Base-by-base conservation (phyloP, 2,329 filamentous ascomycete genomes). In the Cordyceps militaris region DNA sequence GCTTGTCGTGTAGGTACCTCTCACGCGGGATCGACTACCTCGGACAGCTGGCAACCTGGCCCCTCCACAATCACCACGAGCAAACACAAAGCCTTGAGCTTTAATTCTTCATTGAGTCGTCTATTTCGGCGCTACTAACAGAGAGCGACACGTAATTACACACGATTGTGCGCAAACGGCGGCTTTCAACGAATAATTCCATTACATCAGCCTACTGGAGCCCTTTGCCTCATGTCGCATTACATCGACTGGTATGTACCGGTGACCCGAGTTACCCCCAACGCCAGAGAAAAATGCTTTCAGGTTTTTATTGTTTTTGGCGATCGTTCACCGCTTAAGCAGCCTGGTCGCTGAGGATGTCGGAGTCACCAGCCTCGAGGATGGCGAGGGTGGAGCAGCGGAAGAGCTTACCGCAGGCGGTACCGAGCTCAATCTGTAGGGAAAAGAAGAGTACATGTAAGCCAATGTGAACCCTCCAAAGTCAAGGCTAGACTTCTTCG, bases 381-480 rank as follows among this genome's bases (percentile, higher is more conserved):
- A 97, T 88, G 69, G 92, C 87, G 89, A 99, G 95, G 78, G 92
- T 96, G 67, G 90, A 93, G 86, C 90, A 96, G 69, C 91, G 86
- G 88, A 96, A 99, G 74, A 99, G 88, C 84, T 97, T 97, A 83
- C 94, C 94, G 81, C 92, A 97, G 69, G 91, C 92, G 73, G 92
- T 97, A 73, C 94, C 94, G 67, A 99, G 85, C 82, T 97, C 94
- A 74, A 97, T 97, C 92, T 97, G 76, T 76, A 72, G 60, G 59
- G 19, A 32, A 24, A 26, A 62, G 62, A 30, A 62, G 63, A 55
- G 67, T 61, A 73, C 63, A 69, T 71, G 82, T 87, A 79, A 87
- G 84, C 83, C 74, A 68, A 72, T 68, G 68, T 76, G 71, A 78
- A 86, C 90, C 91, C 91, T 95, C 91, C 90, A 89, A 94, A 94